Conservation (phyloP, 2,329 filamentous ascomycete species). For the Alternaria viburni region DNA sequence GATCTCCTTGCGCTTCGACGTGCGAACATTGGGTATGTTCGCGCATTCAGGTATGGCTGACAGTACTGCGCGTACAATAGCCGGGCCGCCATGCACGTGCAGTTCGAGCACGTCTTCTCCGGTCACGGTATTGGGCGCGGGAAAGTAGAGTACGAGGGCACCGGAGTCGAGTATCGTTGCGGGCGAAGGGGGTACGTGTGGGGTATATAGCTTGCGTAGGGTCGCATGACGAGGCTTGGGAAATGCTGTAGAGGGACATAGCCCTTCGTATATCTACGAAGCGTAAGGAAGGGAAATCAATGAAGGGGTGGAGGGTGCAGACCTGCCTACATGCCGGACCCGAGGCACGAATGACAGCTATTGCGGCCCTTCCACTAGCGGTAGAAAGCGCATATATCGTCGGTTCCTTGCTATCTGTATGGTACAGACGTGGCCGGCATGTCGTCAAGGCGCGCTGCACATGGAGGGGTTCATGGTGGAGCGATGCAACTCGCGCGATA, state of each 20-base stretch:
- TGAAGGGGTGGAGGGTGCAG: neutral
- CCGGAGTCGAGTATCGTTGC: slow-evolving; percentile 71
- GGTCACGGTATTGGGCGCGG: slow-evolving; percentile 80
- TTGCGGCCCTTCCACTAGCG: slow-evolving; percentile 82
- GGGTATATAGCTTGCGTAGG: slow-evolving; percentile 76
- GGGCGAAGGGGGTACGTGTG: slow-evolving; percentile 47
- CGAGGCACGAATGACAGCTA: slow-evolving; percentile 88
- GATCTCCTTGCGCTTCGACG: slow-evolving; percentile 52
- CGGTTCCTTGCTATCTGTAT: slow-evolving; percentile 29
- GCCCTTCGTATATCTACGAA: slow-evolving; percentile 66
- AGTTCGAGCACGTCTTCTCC: slow-evolving; percentile 92
- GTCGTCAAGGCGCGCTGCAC: slow-evolving; percentile 22
- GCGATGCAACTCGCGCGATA: neutral
- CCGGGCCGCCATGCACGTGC: slow-evolving; percentile 90
- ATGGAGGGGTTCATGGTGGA: slow-evolving; percentile 5
- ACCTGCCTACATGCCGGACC: slow-evolving; percentile 76
- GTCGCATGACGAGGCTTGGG: slow-evolving; percentile 70
- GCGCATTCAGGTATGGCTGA: slow-evolving; percentile 70
- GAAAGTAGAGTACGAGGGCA: slow-evolving; percentile 83
- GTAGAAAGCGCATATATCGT: slow-evolving; percentile 96
- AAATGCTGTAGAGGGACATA: slow-evolving; percentile 63
- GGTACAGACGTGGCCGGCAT: slow-evolving; percentile 16
- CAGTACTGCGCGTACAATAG: slow-evolving; percentile 86
- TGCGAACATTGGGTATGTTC: slow-evolving; percentile 1
- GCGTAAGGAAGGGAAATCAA: neutral